These are phyloP conservation scores for Lomentospora prolificans DNA, from an alignment of 2,329 filamentous ascomycete genomes.

Conservation along the genomic window DNA sequence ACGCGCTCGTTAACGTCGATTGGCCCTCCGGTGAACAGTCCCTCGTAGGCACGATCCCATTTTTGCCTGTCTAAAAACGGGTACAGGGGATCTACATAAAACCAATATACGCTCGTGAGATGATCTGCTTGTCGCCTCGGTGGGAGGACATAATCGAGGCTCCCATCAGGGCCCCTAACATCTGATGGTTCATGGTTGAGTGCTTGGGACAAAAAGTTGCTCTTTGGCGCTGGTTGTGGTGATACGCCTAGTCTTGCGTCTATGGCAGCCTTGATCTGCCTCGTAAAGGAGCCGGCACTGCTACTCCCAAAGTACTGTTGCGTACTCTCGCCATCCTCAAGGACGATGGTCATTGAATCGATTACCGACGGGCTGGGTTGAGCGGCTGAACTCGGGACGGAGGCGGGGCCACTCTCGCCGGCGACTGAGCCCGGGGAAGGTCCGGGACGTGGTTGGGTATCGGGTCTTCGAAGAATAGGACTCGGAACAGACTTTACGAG, in stretches of 20 bases:
- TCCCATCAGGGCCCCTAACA: constrained; percentile 14
- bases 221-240: not conserved
- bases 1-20: constrained; percentile 28
- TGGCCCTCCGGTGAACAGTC: constrained; percentile 27
- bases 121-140: constrained; percentile 33
- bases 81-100: constrained; percentile 34
- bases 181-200: not conserved
- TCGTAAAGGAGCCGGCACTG: constrained; percentile 35
- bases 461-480: not conserved
- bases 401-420: not conserved
- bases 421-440: not conserved
- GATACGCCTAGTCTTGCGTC: constrained; percentile 19
- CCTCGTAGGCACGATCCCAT: constrained; percentile 28
- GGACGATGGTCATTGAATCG: constrained; percentile 34
- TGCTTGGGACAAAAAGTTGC: constrained; percentile 1
- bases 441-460: not conserved
- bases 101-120: constrained; percentile 35
- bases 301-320: constrained; percentile 37
- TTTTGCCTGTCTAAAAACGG: constrained; percentile 29
- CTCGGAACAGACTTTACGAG: not conserved
- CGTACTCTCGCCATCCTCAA: constrained; percentile 28
- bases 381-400: not conserved
- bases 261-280: constrained; percentile 33
- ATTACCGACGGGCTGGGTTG: constrained; percentile 23
- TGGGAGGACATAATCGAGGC: constrained; percentile 30